A percentile compares a stretch with the other conserved stretches of the same genome.
Conservation (phyloP, 2,329 filamentous ascomycete genomes). For the Penicillium sp. region DNA sequence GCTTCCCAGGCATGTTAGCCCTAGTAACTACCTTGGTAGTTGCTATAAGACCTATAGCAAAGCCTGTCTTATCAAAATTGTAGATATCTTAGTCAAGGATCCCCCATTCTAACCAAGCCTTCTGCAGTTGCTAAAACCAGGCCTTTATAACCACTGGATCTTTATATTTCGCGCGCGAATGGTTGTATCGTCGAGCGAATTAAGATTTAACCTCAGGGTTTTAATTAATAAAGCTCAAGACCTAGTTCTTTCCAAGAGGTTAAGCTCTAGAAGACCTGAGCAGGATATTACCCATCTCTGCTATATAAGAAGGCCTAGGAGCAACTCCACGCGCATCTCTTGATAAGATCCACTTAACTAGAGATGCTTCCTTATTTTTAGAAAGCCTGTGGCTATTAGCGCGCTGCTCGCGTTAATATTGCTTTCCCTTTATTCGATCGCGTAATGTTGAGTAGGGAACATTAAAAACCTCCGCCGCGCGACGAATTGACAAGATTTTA, state of each 20-base stretch:
- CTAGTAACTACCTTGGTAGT: conserved; percentile 18
- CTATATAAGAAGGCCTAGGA: conserved; percentile 7
- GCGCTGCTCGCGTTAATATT: too few relatives aligned
- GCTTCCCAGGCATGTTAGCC: not conserved
- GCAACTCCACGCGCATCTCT: conserved; percentile 32
- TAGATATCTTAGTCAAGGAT: conserved; percentile 20
- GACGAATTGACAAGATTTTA: too few relatives aligned
- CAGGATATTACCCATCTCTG: conserved; percentile 21
- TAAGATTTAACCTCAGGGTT: not conserved
- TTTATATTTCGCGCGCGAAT: conserved; percentile 14
- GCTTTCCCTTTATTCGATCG: too few relatives aligned
- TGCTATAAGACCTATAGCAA: conserved; percentile 23
- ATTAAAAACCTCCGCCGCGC: too few relatives aligned
- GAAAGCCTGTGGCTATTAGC: too few relatives aligned
- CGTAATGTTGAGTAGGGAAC: too few relatives aligned
- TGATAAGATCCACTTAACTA: too few relatives aligned
- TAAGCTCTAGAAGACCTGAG: not conserved
- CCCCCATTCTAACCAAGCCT: too few relatives aligned
- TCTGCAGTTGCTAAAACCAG: too few relatives aligned
- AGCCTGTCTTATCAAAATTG: conserved; percentile 27
- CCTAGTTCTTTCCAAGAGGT: conserved; percentile 19
- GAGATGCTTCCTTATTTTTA: too few relatives aligned
- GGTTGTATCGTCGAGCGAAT: conserved; percentile 16
- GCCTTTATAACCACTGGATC: not conserved
- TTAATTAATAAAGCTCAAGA: conserved; percentile 14